Base-by-base conservation (phyloP, 2,329 filamentous ascomycete species). In the Sclerotinia trifoliorum region DNA sequence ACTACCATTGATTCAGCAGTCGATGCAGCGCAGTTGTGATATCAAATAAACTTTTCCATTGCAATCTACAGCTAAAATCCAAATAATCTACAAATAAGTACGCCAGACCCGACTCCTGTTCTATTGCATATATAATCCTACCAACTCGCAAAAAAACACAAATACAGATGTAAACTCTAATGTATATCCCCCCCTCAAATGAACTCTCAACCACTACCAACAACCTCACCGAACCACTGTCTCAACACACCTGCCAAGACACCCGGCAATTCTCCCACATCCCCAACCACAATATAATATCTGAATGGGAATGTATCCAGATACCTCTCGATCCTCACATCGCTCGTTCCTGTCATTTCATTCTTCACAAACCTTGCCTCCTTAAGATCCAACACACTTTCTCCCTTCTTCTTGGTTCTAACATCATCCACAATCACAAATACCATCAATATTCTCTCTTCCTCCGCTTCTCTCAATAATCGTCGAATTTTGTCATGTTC, bases 371-470 rank as follows among this genome's bases (percentile, higher is more conserved):
- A 97, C 77, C 88, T 88, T 49, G 93, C 94, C 79, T 93, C 90
- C 78, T 93, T 93, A 75, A 98, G 84, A 78, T 97, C 93, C 75
- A 98, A 80, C 70, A 99, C 96, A 74, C 88, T 91, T 70, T 87
- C 84, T 58, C 84, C 84, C 63, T 82, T 80, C 73, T 83, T 82
- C 71, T 83, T 81, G 32, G 79, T 79, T 68, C 80, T 80, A 29
- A 83, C 76, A 56, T 87, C 83, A 81, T 99, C 95, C 77, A 99
- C 93, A 75, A 99, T 91, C 74, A 99, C 92, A 78, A 99, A 99
- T 7, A 99, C 94, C 71, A 98, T 89, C 92, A 99, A 97, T 77
- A 99, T 96, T 21, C 93, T 85, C 80, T 97, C 92, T 79, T 97
- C 94, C 76, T 93, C 88, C 0, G 95, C 94, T 79, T 94, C 90